A percentile compares a stretch with the other conserved stretches of the same genome.
Conservation (phyloP, 768 basidiomycete species). For the Pleurotus djamor region DNA sequence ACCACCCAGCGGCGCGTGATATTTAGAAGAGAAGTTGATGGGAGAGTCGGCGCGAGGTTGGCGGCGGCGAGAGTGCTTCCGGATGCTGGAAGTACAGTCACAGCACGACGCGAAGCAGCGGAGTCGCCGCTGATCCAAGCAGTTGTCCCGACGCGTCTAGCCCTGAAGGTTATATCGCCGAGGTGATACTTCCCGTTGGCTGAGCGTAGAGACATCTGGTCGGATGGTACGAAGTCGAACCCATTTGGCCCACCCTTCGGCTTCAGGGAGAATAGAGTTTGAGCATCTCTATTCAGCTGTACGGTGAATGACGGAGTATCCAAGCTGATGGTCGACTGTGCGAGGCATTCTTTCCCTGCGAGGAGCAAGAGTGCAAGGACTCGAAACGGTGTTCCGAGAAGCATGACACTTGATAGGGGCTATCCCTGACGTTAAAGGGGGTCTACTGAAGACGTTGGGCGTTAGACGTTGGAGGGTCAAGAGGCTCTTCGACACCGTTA, state of each 20-base stretch:
- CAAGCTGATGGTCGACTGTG: constrained; percentile 20
- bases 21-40: constrained; percentile 38
- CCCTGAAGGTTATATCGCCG: constrained; percentile 54
- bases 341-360: not conserved
- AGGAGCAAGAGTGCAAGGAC: not conserved
- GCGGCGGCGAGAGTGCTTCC: constrained; percentile 48
- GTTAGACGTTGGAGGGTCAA: no score
- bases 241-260: constrained; percentile 27
- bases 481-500: no score
- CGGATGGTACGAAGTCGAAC: constrained; percentile 52
- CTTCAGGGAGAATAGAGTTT: constrained; percentile 51
- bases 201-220: constrained; percentile 46
- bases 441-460: not conserved
- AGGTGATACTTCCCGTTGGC: constrained; percentile 51
- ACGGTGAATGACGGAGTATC: constrained; percentile 41
- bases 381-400: not conserved
- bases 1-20: constrained; percentile 53
- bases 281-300: constrained; percentile 53
- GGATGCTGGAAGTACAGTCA: constrained; percentile 33
- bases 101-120: constrained; percentile 34
- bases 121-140: constrained; percentile 47
- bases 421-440: not conserved
- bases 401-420: no score
- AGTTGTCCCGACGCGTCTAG: constrained; percentile 39
- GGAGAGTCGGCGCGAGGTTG: constrained; percentile 46